phyloP scores from a whole-genome alignment of 2,329 filamentous ascomycete genomes.

The Talaromyces rugulosus region DNA sequence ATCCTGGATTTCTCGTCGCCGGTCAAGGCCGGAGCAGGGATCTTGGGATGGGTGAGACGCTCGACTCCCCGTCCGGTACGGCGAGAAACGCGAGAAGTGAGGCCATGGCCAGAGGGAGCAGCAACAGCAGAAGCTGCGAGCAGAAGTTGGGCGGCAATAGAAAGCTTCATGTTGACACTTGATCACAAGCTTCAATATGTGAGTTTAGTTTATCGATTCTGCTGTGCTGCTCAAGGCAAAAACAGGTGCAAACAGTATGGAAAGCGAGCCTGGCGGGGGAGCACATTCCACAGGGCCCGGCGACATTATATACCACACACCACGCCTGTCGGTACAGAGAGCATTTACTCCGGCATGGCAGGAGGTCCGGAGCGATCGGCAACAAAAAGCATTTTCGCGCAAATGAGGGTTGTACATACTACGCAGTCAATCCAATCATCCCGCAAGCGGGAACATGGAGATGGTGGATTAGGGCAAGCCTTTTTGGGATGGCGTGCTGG shows the following conservation, averaged over 20 bases:
- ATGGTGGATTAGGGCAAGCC: background rate
- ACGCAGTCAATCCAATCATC: background rate
- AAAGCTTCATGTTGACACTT: background rate
- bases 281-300: background rate
- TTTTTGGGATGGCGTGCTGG: background rate
- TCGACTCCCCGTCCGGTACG: conserved; percentile 17
- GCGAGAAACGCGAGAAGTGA: conserved; percentile 26
- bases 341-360: background rate
- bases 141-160: conserved; percentile 13
- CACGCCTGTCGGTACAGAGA: background rate
- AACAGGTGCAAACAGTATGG: background rate
- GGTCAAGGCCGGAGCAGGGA: conserved; percentile 9
- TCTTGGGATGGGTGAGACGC: conserved; percentile 24
- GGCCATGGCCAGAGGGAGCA: conserved; percentile 19
- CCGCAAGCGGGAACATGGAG: background rate
- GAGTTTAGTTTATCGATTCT: background rate
- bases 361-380: background rate
- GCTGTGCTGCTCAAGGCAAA: background rate
- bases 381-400: background rate
- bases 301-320: background rate
- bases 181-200: background rate
- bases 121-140: conserved; percentile 18
- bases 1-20: background rate
- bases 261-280: background rate
- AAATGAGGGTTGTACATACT: background rate